Evolutionary conservation across 345 rosid genomes (phyloP).

Genomic region (Carallia pectinifolia): DNA sequence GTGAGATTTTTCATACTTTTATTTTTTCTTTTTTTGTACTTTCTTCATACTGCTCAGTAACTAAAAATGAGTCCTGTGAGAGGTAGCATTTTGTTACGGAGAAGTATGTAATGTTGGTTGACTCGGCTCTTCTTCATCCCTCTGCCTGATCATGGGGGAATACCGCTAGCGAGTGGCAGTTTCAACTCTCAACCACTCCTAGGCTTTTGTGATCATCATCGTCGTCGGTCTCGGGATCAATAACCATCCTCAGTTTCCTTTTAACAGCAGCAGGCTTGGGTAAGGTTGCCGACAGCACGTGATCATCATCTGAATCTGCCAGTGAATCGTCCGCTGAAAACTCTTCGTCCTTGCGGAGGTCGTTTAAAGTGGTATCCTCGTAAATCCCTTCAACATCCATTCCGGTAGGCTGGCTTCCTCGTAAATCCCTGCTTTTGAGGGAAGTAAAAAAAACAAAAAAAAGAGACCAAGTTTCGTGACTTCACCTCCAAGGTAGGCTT

Average conservation of each 20-base stretch:
- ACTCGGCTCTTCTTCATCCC: too few species aligned
- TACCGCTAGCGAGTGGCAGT: too few species aligned
- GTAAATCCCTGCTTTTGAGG: conserved; percentile 31
- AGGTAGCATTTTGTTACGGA: too few species aligned
- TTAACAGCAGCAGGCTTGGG: conserved; percentile 32
- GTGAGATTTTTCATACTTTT: too few species aligned
- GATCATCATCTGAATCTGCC: conserved; percentile 45
- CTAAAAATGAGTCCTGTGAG: too few species aligned
- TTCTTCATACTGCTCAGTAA: too few species aligned
- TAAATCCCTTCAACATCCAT: conserved; percentile 8
- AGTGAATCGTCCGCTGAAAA: conserved; percentile 17
- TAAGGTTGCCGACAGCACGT: conserved; percentile 9
- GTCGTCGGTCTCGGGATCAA: conserved; percentile 19
- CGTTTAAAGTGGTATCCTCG: conserved; percentile 17
- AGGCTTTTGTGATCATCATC: too few species aligned
- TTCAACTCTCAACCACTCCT: too few species aligned
- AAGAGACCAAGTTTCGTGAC: background rate
- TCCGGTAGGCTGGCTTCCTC: conserved; percentile 14
- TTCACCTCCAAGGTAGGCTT: background rate
- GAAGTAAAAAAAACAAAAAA: background rate
- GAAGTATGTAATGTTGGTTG: too few species aligned
- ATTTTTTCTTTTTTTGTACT: too few species aligned
- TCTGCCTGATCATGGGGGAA: too few species aligned
- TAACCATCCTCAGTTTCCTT: conserved; percentile 60
- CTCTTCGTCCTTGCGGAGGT: conserved; percentile 11